phyloP scores from a whole-genome alignment of 495 filamentous ascomycete species.

The Glutinoglossum americanum region DNA sequence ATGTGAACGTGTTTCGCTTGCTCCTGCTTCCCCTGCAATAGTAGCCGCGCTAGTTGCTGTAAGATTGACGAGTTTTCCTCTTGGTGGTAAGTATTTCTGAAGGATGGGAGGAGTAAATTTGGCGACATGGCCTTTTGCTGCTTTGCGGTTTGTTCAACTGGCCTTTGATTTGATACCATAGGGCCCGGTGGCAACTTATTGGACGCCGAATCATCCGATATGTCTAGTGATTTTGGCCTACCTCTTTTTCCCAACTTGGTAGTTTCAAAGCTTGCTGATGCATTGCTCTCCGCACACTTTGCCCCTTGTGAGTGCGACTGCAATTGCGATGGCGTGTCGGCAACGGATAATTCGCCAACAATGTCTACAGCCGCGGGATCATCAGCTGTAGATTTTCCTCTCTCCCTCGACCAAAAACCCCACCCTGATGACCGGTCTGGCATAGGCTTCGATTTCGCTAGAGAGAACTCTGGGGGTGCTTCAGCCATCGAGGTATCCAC shows the following conservation, averaged over 20 bases:
- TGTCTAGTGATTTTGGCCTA: slow-evolving; percentile 1
- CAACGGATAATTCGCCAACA: slow-evolving; percentile 46
- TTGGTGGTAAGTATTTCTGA: slow-evolving; percentile 42
- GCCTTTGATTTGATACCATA: neutral
- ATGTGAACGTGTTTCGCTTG: slow-evolving; percentile 48
- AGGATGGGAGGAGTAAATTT: slow-evolving; percentile 48
- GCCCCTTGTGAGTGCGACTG: slow-evolving; percentile 38
- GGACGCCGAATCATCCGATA: neutral
- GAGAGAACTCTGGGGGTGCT: slow-evolving; percentile 10
- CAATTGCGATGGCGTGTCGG: slow-evolving; percentile 31
- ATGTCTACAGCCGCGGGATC: slow-evolving; percentile 22
- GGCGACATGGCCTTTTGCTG: slow-evolving; percentile 23
- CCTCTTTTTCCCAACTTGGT: neutral
- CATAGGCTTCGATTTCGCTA: slow-evolving; percentile 2
- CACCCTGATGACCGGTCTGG: slow-evolving; percentile 41
- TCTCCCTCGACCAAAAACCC: slow-evolving; percentile 68
- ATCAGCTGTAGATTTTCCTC: slow-evolving; percentile 21
- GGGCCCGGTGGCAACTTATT: neutral
- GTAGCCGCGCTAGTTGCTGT: slow-evolving; percentile 42
- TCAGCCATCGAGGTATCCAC: slow-evolving; percentile 8
- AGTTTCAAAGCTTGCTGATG: slow-evolving; percentile 11
- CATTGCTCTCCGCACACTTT: slow-evolving; percentile 4
- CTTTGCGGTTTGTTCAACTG: slow-evolving; percentile 17
- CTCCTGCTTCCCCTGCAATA: slow-evolving; percentile 38
- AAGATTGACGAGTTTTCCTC: slow-evolving; percentile 49